Evolutionary conservation across 2,329 filamentous ascomycete genomes (phyloP), one percentile per base, ranked within the genome.

Genomic region (Hypocreales sp.): DNA sequence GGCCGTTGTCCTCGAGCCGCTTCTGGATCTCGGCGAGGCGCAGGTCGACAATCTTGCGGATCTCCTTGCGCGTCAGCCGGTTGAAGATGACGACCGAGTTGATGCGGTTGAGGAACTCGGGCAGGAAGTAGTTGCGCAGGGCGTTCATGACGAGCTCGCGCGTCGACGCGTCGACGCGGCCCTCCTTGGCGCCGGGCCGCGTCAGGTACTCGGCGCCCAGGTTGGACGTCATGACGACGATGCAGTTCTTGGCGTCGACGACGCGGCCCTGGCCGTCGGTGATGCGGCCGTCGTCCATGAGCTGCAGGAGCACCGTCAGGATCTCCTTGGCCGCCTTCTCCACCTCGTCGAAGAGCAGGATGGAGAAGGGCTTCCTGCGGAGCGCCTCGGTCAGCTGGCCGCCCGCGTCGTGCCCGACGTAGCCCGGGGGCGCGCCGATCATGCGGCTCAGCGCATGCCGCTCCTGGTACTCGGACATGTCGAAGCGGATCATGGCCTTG

Each of bases 401-500:
- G 41, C 90, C 90, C 18, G 90, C 74, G 46, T 98, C 90, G 49
- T 98, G 87, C 11, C 90, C 90, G 33, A 98, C 86, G 40, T 98
- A 98, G 37, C 90, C 90, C 5, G 90, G 90, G 13, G 90, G 90
- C 13, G 90, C 86, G 49, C 90, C 90, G 41, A 98, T 98, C 83
- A 98, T 94, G 34, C 90, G 75, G 50, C 83, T 92, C 10, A 98
- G 70, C 1, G 87, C 79, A 51, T 98, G 90, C 5, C 87, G 78
- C 56, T 98, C 90, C 55, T 98, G 92, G 54, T 98, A 98, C 55
- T 98, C 90, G 5, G 87, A 95, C 90, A 98, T 98, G 51, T 98
- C 90, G 59, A 98, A 92, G 21, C 90, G 79, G 43, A 98, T 93
- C 90, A 98, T 95, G 19, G 87, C 65, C 61, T 94, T 94, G 15